These are phyloP conservation scores for Fusarium sp. DNA, from an alignment of 2,329 filamentous ascomycete species.

Conservation along the genomic window DNA sequence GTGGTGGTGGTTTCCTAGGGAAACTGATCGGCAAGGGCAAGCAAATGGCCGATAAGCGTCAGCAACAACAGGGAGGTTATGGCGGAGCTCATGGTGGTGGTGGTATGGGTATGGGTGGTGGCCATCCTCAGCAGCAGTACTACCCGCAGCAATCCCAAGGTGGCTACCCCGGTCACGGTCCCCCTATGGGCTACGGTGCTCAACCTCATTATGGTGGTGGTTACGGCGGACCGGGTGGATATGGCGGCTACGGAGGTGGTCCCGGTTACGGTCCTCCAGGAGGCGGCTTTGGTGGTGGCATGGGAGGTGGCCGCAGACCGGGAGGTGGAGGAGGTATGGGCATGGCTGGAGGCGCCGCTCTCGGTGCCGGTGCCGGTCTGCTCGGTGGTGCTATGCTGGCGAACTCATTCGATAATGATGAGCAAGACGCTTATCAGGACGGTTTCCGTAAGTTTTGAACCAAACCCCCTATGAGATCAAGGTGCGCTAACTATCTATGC, in stretches of 20 bases:
- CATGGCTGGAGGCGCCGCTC: conserved; percentile 77
- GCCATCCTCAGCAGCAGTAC: conserved; percentile 48
- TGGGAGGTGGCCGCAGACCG: conserved; percentile 52
- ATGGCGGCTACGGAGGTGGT: conserved; percentile 50
- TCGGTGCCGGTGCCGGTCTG: conserved; percentile 85
- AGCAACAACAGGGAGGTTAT: conserved; percentile 32
- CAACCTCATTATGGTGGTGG: conserved; percentile 44
- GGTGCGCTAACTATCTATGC: conserved; percentile 37
- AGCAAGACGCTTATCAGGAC: conserved; percentile 67
- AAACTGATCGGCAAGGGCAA: conserved; percentile 65
- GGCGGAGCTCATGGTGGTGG: conserved; percentile 33
- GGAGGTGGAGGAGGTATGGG: conserved; percentile 66
- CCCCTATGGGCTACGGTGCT: conserved; percentile 46
- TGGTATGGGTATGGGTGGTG: conserved; percentile 39
- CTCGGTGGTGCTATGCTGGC: conserved; percentile 80
- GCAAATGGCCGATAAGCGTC: conserved; percentile 49
- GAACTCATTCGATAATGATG: conserved; percentile 73
- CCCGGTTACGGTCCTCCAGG: conserved; percentile 46
- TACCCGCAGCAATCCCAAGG: conserved; percentile 41
- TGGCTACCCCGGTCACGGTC: conserved; percentile 44
- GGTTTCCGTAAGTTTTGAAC: conserved; percentile 54
- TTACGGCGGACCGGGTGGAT: conserved; percentile 30
- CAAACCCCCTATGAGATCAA: not conserved
- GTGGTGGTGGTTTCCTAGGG: conserved; percentile 62
- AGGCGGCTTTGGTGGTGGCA: conserved; percentile 43